phyloP scores from a whole-genome alignment of 306 rosid species.

The Cicer bijugum region DNA sequence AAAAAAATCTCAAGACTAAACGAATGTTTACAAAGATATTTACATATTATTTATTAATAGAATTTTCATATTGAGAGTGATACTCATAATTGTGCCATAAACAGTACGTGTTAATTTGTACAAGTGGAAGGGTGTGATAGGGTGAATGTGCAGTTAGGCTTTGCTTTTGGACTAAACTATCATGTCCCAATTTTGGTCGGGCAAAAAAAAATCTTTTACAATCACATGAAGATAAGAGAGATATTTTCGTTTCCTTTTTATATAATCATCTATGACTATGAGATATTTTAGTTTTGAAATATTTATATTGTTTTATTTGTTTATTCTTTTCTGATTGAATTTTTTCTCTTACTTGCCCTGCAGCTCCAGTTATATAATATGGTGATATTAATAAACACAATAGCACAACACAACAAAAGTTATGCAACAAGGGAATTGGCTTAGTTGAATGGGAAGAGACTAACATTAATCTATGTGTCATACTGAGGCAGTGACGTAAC shows the following conservation, averaged over 20 bases:
- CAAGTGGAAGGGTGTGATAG: slow-evolving; percentile 47
- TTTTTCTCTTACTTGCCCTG: slow-evolving; percentile 24
- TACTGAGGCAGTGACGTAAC: slow-evolving; percentile 40
- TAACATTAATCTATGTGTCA: slow-evolving; percentile 42
- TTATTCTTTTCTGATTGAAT: slow-evolving; percentile 14
- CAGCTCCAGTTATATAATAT: slow-evolving; percentile 11
- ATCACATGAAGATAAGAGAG: neutral
- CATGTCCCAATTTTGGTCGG: slow-evolving; percentile 38
- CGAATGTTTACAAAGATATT: no score
- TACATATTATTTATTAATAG: no score
- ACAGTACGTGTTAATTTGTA: slow-evolving; percentile 9
- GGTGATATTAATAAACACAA: neutral
- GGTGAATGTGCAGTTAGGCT: slow-evolving; percentile 31
- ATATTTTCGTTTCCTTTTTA: slow-evolving; percentile 20
- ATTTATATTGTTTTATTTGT: neutral
- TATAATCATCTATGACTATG: neutral
- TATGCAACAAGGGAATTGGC: slow-evolving; percentile 5
- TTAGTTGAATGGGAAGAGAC: slow-evolving; percentile 17
- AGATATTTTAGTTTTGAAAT: slow-evolving; percentile 12
- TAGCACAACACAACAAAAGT: slow-evolving; percentile 39
- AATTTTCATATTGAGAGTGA: no score
- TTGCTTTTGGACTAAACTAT: slow-evolving; percentile 44
- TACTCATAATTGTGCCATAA: neutral
- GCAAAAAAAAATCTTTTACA: slow-evolving; percentile 24
- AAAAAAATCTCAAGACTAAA: no score